Conservation (phyloP, 495 filamentous ascomycete genomes). For the Penicillium daleae region DNA sequence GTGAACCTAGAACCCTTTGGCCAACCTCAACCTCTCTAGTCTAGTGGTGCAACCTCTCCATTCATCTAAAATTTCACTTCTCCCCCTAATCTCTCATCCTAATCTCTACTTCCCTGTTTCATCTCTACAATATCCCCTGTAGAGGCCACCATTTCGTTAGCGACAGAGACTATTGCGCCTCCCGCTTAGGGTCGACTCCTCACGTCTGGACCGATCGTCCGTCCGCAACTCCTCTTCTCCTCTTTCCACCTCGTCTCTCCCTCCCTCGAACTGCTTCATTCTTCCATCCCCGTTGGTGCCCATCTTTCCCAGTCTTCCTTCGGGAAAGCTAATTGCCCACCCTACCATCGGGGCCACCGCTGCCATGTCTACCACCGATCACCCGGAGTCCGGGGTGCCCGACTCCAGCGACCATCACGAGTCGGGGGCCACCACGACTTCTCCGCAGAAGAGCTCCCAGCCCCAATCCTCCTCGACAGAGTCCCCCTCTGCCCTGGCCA, state of each 20-base stretch:
- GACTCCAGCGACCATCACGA: constrained; percentile 23
- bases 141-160: constrained; percentile 14
- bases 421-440: constrained; percentile 24
- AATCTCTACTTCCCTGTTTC: not conserved
- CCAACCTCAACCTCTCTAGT: not conserved
- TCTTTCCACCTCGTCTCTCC: constrained; percentile 5
- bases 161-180: constrained; percentile 23
- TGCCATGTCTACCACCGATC: constrained; percentile 36
- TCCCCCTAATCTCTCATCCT: not conserved
- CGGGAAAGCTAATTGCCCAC: constrained; percentile 27
- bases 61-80: not conserved
- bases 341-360: constrained; percentile 16
- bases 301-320: not conserved
- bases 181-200: constrained; percentile 31
- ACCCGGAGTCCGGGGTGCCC: constrained; percentile 26
- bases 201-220: constrained; percentile 26
- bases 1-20: not conserved
- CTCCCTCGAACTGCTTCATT: not conserved
- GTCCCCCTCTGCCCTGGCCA: constrained; percentile 8
- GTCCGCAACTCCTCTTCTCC: constrained; percentile 10
- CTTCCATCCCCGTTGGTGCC: constrained; percentile 14
- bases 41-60: not conserved
- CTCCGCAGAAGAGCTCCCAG: constrained; percentile 31
- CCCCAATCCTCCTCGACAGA: constrained; percentile 23
- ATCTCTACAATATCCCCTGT: not conserved